phyloP scores from a whole-genome alignment of 768 basidiomycete species.

The Chalciporus piperatus region DNA sequence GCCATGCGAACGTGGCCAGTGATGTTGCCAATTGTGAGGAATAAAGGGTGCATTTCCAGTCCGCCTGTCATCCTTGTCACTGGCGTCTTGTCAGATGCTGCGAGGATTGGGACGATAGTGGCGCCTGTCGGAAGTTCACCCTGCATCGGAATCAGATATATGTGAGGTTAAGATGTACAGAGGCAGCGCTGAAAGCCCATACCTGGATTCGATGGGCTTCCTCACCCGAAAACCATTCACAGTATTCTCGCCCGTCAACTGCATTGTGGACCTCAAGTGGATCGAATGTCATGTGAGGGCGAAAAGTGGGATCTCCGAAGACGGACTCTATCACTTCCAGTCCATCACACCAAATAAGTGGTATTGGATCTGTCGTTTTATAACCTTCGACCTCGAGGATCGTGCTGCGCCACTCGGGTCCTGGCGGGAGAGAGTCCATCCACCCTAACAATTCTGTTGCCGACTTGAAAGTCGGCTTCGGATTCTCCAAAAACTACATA shows the following conservation, averaged over 20 bases:
- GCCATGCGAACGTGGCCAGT: conserved; percentile 25
- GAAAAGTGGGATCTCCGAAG: conserved; percentile 20
- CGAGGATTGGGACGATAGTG: conserved; percentile 30
- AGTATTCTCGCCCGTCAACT: no score
- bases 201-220: no score
- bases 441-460: neutral
- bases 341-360: conserved; percentile 24
- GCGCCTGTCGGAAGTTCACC: neutral
- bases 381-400: conserved; percentile 1
- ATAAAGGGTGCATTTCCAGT: conserved; percentile 29
- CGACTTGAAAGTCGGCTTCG: neutral
- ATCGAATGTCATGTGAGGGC: conserved; percentile 8
- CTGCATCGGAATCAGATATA: no score
- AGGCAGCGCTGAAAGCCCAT: no score
- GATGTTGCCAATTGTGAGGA: conserved; percentile 33
- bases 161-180: no score
- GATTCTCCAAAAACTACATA: no score
- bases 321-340: conserved; percentile 22
- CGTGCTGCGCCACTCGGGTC: conserved; percentile 20
- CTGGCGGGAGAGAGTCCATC: conserved; percentile 20
- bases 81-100: conserved; percentile 34
- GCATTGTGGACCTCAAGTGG: neutral
- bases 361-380: conserved; percentile 17
- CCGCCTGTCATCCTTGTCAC: conserved; percentile 31
- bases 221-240: no score